Evolutionary conservation across 2,329 filamentous ascomycete genomes (phyloP), one percentile per base, ranked within the genome.

Genomic region (Dactylella cylindrospora): DNA sequence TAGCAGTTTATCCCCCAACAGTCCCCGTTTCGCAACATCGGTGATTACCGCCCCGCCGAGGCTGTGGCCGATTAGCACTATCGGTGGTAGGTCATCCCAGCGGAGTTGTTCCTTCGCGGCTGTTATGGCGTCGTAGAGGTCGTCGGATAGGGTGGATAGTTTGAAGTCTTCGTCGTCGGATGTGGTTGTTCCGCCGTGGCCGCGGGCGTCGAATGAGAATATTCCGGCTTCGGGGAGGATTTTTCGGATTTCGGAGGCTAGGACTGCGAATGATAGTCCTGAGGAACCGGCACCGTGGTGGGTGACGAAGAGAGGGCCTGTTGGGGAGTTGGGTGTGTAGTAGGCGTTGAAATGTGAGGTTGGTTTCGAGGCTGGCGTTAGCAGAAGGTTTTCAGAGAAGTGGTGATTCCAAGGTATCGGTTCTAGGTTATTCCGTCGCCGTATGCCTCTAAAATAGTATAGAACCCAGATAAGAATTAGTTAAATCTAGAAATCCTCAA

Each of bases 201-300:
- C 88, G 40, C 93, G 82, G 39, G 90, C 90, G 72, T 97, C 90
- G 8, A 90, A 72, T 2, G 89, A 88, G 15, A 98, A 78, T 32
- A 97, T 80, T 0, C 93, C 94, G 2, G 90, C 87, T 5, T 82
- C 78, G 0, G 93, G 88, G 33, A 95, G 77, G 5, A 82, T 78
- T 71, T 85, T 88, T 47, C 84, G 81, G 64, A 97, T 83, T 71
- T 94, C 86, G 36, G 82, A 79, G 2, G 85, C 83, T 62, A 95
- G 83, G 3, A 88, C 78, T 3, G 90, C 90, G 74, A 97, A 98
- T 2, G 90, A 95, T 57, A 97, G 80, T 5, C 87, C 94, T 0
- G 90, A 95, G 3, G 90, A 95, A 12, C 93, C 93, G 32, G 88
- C 93, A 31, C 93, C 93, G 74, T 98, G 93, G 71, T 98, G 93